Evolutionary conservation across 331 rosid genomes (phyloP), one percentile per base, ranked within the genome.

Genomic region (Rhamnella rubrinervis): DNA sequence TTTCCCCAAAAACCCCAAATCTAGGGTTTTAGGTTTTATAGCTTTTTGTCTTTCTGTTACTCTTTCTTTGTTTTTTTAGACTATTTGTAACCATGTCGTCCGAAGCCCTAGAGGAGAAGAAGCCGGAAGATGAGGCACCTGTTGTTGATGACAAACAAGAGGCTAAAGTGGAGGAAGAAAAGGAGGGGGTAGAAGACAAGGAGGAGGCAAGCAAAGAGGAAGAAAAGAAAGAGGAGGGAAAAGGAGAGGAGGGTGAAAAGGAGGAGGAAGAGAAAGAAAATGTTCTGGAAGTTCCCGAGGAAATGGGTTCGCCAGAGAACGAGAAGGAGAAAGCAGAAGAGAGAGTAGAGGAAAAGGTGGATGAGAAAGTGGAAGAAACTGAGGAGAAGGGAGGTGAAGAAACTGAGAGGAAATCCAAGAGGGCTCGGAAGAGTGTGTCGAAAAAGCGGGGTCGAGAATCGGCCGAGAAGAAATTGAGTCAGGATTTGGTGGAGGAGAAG

Each of bases 61-160:
- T 7, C 40, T 23, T 19, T 56, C 52, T 15, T 2, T 18, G 20
- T 35, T 8, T 12, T 5, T 21, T 6, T 80, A 38, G 35, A 0
- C 35, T 65, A 15, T 23, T 26, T 6, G 52, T 11, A 61, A 56
- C 61, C 75, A 95, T 95, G 97, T 93, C 96, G 35, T 68, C 96
- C 51, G 93, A 80, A 73, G 73, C 84, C 86, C 85, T 81, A 81
- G 91, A 89, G 39, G 95, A 85, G 61, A 79, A 55, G 80, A 78
- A 80, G 41, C 76, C 90, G 7, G 82, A 55, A 12, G 85, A 49
- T 23, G 80, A 77, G 61, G 78, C 91, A 72, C 82, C 80, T 9
- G 49, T 59, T 5, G 77, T 49, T 53, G 21, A 21, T 15, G 58
- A 53, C 7, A 21, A n/a, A 8, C 14, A 52, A 52, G 58, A 53